Conservation (phyloP, 768 basidiomycete genomes). For the Kwoniella europaea region DNA sequence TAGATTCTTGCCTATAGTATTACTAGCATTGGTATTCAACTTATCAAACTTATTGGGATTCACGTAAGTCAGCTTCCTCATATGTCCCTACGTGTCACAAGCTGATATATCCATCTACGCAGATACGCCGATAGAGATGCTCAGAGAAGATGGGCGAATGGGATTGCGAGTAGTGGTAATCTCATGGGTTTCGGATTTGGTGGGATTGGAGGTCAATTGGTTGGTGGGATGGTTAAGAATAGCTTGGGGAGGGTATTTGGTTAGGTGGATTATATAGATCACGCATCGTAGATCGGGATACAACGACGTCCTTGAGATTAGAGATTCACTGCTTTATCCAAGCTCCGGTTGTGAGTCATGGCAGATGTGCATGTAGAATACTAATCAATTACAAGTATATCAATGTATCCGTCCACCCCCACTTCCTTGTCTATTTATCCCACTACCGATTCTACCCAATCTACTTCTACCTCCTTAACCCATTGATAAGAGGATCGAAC, state of each 20-base stretch:
- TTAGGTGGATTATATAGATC: constrained; percentile 9
- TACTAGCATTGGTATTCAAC: constrained; percentile 94
- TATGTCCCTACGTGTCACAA: neutral
- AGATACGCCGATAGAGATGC: constrained; percentile 71
- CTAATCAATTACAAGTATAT: too few species aligned
- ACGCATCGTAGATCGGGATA: neutral
- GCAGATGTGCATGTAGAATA: too few species aligned
- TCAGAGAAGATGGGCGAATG: constrained; percentile 86
- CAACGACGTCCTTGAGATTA: neutral
- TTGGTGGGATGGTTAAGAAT: constrained; percentile 80
- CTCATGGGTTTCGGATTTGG: constrained; percentile 69
- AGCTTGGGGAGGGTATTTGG: constrained; percentile 79
- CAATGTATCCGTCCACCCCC: too few species aligned
- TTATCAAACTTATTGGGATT: constrained; percentile 94
- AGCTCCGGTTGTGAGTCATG: too few species aligned
- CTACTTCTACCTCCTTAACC: constrained; percentile 6
- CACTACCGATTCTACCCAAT: neutral
- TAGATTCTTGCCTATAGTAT: constrained; percentile 93
- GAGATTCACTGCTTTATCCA: neutral
- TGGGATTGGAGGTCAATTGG: constrained; percentile 80
- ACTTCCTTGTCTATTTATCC: too few species aligned
- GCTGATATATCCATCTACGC: neutral
- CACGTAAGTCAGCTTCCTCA: constrained; percentile 71
- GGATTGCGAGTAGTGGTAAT: constrained; percentile 72
- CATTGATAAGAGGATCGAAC: constrained; percentile 7